Conservation (phyloP, 371 early-diverging fungal species). For the Mucor plumbeus region DNA sequence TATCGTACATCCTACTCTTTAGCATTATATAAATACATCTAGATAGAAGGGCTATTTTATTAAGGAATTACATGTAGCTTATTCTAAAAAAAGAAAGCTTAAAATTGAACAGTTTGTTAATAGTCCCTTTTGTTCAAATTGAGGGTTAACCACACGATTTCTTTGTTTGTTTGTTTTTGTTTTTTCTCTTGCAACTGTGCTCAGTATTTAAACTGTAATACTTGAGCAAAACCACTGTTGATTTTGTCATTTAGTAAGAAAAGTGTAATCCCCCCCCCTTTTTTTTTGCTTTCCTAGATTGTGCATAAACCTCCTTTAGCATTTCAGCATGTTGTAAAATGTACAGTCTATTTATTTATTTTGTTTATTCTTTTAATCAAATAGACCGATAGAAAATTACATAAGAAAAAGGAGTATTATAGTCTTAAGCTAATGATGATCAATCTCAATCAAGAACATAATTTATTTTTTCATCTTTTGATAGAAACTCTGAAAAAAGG, state of each 20-base stretch:
- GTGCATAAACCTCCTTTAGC: background rate
- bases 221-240: no score
- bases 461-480: no score
- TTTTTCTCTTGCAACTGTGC: background rate
- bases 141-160: background rate
- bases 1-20: background rate
- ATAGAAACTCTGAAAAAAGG: no score
- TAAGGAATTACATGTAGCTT: background rate
- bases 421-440: no score
- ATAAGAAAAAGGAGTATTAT: no score
- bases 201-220: background rate
- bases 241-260: conserved; percentile 1
- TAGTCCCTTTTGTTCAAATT: background rate
- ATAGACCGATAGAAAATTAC: background rate
- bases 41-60: background rate
- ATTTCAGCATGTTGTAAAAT: background rate
- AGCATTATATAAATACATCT: background rate
- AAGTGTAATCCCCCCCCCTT: background rate
- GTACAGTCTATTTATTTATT: background rate
- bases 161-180: background rate
- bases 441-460: no score
- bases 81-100: background rate
- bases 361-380: background rate
- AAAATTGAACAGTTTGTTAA: background rate
- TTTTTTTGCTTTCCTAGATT: background rate